Base-by-base conservation (phyloP, 345 rosid genomes). In the Cardamine chenopodiifolia region DNA sequence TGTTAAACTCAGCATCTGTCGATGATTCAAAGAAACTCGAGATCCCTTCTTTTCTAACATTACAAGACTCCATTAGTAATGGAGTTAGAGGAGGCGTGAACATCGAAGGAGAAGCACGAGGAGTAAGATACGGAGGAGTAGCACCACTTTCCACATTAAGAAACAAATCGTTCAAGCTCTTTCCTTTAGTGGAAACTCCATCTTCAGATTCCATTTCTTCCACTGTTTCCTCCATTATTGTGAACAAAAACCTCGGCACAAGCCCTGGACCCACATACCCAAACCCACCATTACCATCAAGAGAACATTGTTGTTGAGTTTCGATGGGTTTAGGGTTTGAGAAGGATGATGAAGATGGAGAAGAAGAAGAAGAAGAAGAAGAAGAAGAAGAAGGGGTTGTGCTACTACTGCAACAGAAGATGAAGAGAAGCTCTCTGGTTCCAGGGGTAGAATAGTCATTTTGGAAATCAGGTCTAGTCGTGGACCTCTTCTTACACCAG, bases 11-110 rank as follows among this genome's bases (percentile, higher is more conserved):
- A 32, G 93, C 91, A 79, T 91, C 97, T 28, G 78, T 60, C 3
- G 85, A 79, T 15, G 92, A 76, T 80, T 91, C 98, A 32, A 81
- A 84, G 53, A 81, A 76, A 65, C 81, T 86, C 17, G 82, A 79
- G 82, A 79, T 85, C 71, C 82, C 89, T 11, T 72, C 78, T 40
- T 78, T 86, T 57, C 28, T 74, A 10, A 58, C 70, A 48, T 49
- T 70, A 68, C 59, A 79, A 61, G 65, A 70, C 28, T 73, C 75
- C 61, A 72, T 83, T 72, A 42, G 50, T 25, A 76, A 48, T 11
- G 98, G 97, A 70, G 99, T 92, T 7, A 83, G 82, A n/a, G 97
- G 97, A 68, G 97, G 97, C 6, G 97, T 95, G 74, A 90, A 89
- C 42, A 92, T 70, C 17, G 97, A 80, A 28, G 99, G 99, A 62